Evolutionary conservation across 768 basidiomycete species (phyloP), one percentile per base, ranked within the genome.

Genomic region (Chalciporus pseudorubinellus): DNA sequence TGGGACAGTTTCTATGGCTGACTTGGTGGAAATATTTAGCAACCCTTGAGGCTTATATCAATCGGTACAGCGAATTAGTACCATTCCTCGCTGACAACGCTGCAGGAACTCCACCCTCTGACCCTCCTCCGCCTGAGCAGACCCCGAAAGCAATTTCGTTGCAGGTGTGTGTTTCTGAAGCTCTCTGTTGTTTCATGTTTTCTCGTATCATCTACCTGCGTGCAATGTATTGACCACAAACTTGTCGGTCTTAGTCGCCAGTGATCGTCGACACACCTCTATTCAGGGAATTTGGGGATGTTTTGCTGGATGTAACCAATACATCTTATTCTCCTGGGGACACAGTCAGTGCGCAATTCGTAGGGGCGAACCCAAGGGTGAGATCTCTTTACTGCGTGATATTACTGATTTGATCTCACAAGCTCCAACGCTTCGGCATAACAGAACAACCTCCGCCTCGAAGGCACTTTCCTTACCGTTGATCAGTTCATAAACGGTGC

Each of bases 31-130:
- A 12, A 47, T 6, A 9, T 42, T 1, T 56, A 89, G 87, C 74
- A 57, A 89, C 87, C 2, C 75, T 90, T n/a, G 87, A 89, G 39
- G 84, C 89, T 2, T 91, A 88, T 63, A 86, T 89, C 52, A 77
- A 89, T 66, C 85, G 84, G 61, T 91, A 89, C 66, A 74, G 76
- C 33, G 81, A 77, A 56, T 75, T 90, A 26, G 79, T 89, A 11
- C 74, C 79, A 4, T 85, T 77, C 73, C 73, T 89, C 21, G 78
- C 78, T 1, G 78, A 82, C 47, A 66, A 69, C 44, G 74, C 53
- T 3, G 60, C 62, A 6, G 78, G 75, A 2, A 64, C 73, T 2
- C 82, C 85, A 18, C 59, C 76, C n/a, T 80, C 85, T 14, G 87
- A 87, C 61, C 66, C 83, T 44, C 72, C 88, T 26, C 82, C 87